These are phyloP conservation scores for Rhizoclosmatium globosum DNA, from an alignment of 192 early-diverging fungal species.

Conservation along the genomic window DNA sequence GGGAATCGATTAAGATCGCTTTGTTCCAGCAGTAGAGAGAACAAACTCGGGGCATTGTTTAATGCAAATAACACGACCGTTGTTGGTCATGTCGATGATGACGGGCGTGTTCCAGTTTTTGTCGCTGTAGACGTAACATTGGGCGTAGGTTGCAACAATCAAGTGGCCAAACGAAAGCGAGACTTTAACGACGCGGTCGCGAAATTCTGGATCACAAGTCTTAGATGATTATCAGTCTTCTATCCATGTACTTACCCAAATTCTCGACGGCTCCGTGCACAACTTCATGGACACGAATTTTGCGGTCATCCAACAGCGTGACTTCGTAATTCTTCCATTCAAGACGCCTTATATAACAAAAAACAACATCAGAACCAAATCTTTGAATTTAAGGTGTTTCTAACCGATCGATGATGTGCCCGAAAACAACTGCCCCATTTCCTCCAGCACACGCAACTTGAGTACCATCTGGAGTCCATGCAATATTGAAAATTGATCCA, in stretches of 20 bases:
- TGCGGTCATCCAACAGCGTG: conserved; percentile 61
- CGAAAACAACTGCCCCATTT: conserved; percentile 61
- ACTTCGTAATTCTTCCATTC: conserved; percentile 72
- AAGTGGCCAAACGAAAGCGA: conserved; percentile 58
- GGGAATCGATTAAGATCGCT: too few species aligned
- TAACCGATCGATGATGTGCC: conserved; percentile 59
- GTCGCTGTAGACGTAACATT: conserved; percentile 66
- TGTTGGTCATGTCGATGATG: conserved; percentile 61
- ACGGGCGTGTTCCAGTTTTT: conserved; percentile 70
- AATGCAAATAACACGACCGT: conserved; percentile 65
- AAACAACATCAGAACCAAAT: background rate
- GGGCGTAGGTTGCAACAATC: conserved; percentile 59
- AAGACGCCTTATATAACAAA: conserved; percentile 40
- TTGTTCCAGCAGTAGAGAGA: background rate
- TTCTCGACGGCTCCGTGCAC: conserved; percentile 56
- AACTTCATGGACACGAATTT: conserved; percentile 58
- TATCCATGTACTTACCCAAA: conserved; percentile 46
- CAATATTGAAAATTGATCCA: conserved; percentile 63
- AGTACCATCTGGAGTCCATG: conserved; percentile 70
- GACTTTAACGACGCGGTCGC: conserved; percentile 64
- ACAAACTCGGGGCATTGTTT: conserved; percentile 62
- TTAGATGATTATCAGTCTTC: conserved; percentile 28
- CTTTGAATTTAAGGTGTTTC: background rate
- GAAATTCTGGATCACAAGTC: conserved; percentile 51
- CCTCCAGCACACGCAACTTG: conserved; percentile 65